phyloP scores from a whole-genome alignment of 2,329 filamentous ascomycete species.

The Coleophoma eucalyptorum region DNA sequence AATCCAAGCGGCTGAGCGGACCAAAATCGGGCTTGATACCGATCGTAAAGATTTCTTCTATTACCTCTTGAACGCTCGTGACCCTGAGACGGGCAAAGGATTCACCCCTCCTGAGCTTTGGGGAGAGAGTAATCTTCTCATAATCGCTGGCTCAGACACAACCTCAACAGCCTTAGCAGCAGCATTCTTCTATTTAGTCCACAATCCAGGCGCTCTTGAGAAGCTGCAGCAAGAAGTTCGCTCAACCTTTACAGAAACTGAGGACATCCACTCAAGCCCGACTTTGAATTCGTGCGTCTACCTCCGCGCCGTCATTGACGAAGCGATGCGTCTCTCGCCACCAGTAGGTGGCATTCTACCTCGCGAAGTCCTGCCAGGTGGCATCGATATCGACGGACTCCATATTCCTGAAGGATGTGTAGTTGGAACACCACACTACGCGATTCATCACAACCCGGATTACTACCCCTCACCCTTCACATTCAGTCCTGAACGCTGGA shows the following conservation, averaged over 20 bases:
- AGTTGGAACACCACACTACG: slow-evolving; percentile 39
- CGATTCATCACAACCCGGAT: slow-evolving; percentile 37
- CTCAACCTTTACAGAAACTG: slow-evolving; percentile 17
- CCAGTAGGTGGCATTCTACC: slow-evolving; percentile 9
- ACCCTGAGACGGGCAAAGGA: slow-evolving; percentile 60
- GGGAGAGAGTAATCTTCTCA: slow-evolving; percentile 18
- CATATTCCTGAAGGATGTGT: slow-evolving; percentile 34
- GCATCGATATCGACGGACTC: slow-evolving; percentile 19
- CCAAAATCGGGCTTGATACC: slow-evolving; percentile 56
- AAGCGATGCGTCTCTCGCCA: slow-evolving; percentile 14
- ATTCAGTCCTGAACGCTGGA: slow-evolving; percentile 43
- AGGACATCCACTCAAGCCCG: slow-evolving; percentile 27
- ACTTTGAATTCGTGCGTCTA: slow-evolving; percentile 27
- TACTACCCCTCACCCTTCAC: slow-evolving; percentile 37
- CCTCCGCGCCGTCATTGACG: slow-evolving; percentile 34
- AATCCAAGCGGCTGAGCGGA: slow-evolving; percentile 61
- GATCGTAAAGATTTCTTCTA: slow-evolving; percentile 72
- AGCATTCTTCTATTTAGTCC: slow-evolving; percentile 34
- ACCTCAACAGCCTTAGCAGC: slow-evolving; percentile 33
- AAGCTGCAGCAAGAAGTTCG: slow-evolving; percentile 24
- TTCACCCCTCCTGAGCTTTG: slow-evolving; percentile 30
- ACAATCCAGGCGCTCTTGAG: slow-evolving; percentile 25
- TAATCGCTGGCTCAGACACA: slow-evolving; percentile 33
- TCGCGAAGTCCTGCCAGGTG: slow-evolving; percentile 14
- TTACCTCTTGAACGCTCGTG: slow-evolving; percentile 66